Evolutionary conservation across 2,329 filamentous ascomycete species (phyloP), one percentile per base, ranked within the genome.

Genomic region (Sphaerulina musiva): DNA sequence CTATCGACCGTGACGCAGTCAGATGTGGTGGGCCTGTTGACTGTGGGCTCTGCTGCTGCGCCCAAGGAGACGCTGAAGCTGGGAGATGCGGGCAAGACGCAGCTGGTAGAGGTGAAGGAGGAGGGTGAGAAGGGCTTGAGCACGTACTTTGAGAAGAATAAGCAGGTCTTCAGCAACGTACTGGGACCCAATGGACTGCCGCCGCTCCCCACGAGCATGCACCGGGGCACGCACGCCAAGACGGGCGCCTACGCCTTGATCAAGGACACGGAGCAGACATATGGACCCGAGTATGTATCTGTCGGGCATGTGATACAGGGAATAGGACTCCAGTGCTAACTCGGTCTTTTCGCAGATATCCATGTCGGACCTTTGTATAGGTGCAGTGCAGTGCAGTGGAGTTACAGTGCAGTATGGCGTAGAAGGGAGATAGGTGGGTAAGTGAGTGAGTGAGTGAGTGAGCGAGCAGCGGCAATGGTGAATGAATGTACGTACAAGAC

Each of bases 11-110:
- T 98, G 58, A 85, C 78, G 56, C 93, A 97, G 77, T 82, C 82
- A 45, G 87, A 97, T 72, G 84, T 89, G 48, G 93, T 93, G 23
- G 86, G 86, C 41, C 81, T 98, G 64, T 78, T 98, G 69, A 84
- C 80, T 29, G 83, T 97, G 43, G 93, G 93, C 62, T 95, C 86
- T 74, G 86, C 85, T 53, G 85, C 82, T 9, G 77, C 76, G 46
- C 92, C 93, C 34, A 84, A 89, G 59, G 89, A 95, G 56, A 72
- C 83, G 48, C 68, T 81, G 66, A 80, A 92, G 68, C 80, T 95
- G 61, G 87, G 87, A 45, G 83, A 88, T 61, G 83, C 81, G 20
- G 87, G 90, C 68, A 77, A 74, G 54, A 82, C 85, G 68, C 81
- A 87, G 77, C 76, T 98, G 60, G 85, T 93, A 39, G 82, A 82